Percentiles rank a stretch among this genome's conserved stretches.
Conservation (phyloP, 2,329 filamentous ascomycete genomes). For the Sordariomycetes sp. region DNA sequence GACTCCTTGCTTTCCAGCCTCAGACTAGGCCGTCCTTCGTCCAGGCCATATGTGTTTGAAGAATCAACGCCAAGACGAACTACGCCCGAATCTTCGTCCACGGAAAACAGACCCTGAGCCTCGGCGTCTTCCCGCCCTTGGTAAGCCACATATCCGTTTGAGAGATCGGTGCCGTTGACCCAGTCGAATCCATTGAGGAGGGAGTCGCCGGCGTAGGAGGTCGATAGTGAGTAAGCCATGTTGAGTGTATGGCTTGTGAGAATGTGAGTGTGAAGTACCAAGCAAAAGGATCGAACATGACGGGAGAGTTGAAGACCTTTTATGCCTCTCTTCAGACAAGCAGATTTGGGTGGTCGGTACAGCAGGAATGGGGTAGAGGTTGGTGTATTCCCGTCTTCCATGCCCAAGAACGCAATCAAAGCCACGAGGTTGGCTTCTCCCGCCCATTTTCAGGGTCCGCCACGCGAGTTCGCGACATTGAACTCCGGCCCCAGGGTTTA, state of each 20-base stretch:
- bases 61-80: slow-evolving; percentile 38
- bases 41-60: slow-evolving; percentile 22
- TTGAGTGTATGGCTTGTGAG: slow-evolving; percentile 2
- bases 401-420: not conserved
- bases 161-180: slow-evolving; percentile 47
- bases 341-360: too few species aligned
- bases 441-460: not conserved
- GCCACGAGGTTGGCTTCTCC: not conserved
- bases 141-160: slow-evolving; percentile 58
- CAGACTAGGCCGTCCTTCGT: slow-evolving; percentile 47
- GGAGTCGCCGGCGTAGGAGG: slow-evolving; percentile 31
- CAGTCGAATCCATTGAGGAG: slow-evolving; percentile 41
- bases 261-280: too few species aligned
- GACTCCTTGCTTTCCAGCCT: slow-evolving; percentile 55
- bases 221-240: slow-evolving; percentile 31
- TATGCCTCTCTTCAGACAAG: too few species aligned
- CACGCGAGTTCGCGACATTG: slow-evolving; percentile 2
- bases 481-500: not conserved
- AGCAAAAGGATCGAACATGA: too few species aligned
- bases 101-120: slow-evolving; percentile 27
- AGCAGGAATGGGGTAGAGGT: too few species aligned
- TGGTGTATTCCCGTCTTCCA: too few species aligned
- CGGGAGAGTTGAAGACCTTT: too few species aligned
- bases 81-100: slow-evolving; percentile 28
- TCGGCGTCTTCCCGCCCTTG: slow-evolving; percentile 30